These are phyloP conservation scores for Trichocladium uniseriatum DNA, from an alignment of 495 filamentous ascomycete species.

Conservation along the genomic window DNA sequence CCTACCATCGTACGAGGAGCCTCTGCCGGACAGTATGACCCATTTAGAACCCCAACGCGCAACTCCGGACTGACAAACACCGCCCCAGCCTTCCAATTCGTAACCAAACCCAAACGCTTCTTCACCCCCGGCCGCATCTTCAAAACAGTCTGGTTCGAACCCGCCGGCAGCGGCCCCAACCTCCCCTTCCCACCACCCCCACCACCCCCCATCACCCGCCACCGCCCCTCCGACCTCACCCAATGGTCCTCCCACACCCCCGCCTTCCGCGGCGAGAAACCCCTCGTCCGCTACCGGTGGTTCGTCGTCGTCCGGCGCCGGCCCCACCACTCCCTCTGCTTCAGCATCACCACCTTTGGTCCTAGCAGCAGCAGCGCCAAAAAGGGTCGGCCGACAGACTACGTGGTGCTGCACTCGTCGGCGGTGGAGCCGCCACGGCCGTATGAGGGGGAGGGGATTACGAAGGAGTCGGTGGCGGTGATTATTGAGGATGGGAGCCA, in stretches of 20 bases:
- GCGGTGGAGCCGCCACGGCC: constrained; percentile 18
- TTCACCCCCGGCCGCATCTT: constrained; percentile 30
- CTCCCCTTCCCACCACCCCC: background rate
- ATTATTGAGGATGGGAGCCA: constrained; percentile 25
- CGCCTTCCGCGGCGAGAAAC: constrained; percentile 13
- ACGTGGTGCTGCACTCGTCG: constrained; percentile 21
- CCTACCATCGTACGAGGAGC: background rate
- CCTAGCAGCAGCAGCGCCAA: background rate
- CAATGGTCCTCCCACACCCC: constrained; percentile 3
- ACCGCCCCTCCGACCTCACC: background rate
- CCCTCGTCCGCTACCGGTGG: constrained; percentile 23
- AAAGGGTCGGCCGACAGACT: constrained; percentile 10
- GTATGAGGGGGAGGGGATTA: constrained; percentile 19
- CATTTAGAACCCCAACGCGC: background rate
- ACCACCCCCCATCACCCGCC: background rate
- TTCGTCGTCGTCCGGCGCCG: constrained; percentile 27
- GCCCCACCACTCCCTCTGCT: constrained; percentile 26
- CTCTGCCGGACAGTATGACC: constrained; percentile 9
- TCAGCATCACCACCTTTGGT: constrained; percentile 23
- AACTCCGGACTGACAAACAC: background rate
- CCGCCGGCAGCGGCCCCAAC: too few species aligned
- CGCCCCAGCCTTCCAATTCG: constrained; percentile 14
- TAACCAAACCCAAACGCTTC: constrained; percentile 35
- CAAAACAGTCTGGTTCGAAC: constrained; percentile 28
- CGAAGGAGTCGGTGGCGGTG: constrained; percentile 17